These are phyloP conservation scores for Emergomyces pasteurianus DNA, from an alignment of 2,329 filamentous ascomycete species.

Conservation along the genomic window DNA sequence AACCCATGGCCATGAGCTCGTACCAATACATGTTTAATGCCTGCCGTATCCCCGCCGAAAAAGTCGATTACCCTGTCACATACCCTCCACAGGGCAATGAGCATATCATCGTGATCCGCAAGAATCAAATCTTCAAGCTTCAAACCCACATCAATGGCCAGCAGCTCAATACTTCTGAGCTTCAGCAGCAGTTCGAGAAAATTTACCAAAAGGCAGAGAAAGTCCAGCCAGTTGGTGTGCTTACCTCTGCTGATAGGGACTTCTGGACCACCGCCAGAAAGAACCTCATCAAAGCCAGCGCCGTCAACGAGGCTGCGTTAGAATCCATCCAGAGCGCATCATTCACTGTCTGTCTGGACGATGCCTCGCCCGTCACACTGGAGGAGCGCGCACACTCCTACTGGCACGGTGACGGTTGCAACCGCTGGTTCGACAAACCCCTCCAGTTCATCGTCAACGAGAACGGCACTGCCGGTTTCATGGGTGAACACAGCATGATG, in stretches of 20 bases:
- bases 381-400: constrained; percentile 93
- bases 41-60: constrained; percentile 70
- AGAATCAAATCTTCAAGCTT: constrained; percentile 97
- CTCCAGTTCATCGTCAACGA: constrained; percentile 97
- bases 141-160: constrained; percentile 66
- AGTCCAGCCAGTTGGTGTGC: constrained; percentile 61
- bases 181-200: constrained; percentile 77
- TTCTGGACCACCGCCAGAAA: constrained; percentile 78
- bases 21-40: constrained; percentile 99
- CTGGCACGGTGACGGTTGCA: constrained; percentile 94
- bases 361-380: constrained; percentile 78
- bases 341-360: constrained; percentile 87
- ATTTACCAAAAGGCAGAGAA: constrained; percentile 70
- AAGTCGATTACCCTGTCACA: constrained; percentile 73
- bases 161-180: constrained; percentile 76
- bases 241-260: constrained; percentile 90
- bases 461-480: constrained; percentile 94
- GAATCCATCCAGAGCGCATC: constrained; percentile 77
- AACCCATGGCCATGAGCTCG: constrained; percentile 95
- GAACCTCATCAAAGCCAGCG: constrained; percentile 61
- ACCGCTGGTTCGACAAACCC: constrained; percentile 97
- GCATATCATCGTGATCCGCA: constrained; percentile 80
- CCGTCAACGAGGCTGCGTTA: constrained; percentile 65
- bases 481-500: constrained; percentile 99
- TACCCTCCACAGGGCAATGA: constrained; percentile 63